Conservation (phyloP, 768 basidiomycete species). For the Suillus decipiens region DNA sequence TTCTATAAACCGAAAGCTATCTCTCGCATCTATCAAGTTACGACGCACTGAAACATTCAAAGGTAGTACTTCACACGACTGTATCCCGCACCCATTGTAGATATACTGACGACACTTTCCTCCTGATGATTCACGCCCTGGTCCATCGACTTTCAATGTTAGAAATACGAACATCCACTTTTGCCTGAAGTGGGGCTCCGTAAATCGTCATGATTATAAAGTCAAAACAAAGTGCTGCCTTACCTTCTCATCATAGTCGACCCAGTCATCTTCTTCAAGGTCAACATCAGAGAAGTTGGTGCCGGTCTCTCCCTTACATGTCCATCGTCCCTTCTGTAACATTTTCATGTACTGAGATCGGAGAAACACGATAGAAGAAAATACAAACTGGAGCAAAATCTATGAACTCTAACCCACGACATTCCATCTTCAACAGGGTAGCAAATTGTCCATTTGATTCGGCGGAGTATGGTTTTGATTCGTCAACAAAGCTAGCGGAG, state of each 20-base stretch:
- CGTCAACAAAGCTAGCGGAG: conserved; percentile 68
- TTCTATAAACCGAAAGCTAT: background rate
- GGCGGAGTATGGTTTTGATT: conserved; percentile 43
- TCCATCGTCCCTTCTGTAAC: conserved; percentile 71
- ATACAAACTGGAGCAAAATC: conserved; percentile 72
- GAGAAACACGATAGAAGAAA: background rate
- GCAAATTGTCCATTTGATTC: conserved; percentile 63
- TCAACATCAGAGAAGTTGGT: conserved; percentile 67
- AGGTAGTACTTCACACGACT: background rate
- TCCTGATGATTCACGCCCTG: conserved; percentile 47
- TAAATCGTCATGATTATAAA: background rate
- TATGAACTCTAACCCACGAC: conserved; percentile 82
- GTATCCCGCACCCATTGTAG: background rate
- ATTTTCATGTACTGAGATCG: conserved; percentile 3
- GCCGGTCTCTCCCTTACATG: conserved; percentile 64
- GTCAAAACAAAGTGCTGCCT: conserved; percentile 9
- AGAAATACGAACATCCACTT: conserved; percentile 70
- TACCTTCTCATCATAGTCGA: conserved; percentile 92
- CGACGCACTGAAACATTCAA: background rate
- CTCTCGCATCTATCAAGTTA: background rate
- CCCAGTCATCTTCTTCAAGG: conserved; percentile 71
- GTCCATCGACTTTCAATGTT: conserved; percentile 66
- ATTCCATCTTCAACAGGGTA: conserved; percentile 74
- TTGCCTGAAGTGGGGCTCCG: conserved; percentile 40
- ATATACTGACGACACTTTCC: background rate